Conservation (phyloP, 225 moss, liverwort and hornwort genomes). For the Lunularia cruciata region DNA sequence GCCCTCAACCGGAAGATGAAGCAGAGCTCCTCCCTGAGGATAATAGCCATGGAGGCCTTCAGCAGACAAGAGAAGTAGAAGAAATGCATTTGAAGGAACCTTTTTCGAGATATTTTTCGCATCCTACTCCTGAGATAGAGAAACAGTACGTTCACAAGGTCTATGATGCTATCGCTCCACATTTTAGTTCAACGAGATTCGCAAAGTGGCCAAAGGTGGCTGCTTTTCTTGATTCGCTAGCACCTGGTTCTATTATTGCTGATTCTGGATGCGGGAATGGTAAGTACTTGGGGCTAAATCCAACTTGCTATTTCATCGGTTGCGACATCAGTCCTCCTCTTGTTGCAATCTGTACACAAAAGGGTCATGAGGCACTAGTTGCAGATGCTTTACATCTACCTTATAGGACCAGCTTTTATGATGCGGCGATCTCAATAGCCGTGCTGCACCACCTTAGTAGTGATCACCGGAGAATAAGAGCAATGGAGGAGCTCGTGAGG, state of each 20-base stretch:
- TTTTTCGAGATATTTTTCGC: neutral
- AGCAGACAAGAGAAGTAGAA: neutral
- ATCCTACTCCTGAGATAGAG: constrained; percentile 79
- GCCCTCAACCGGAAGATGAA: neutral
- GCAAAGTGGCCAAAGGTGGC: constrained; percentile 98
- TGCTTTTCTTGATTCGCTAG: constrained; percentile 64
- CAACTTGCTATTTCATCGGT: constrained; percentile 72
- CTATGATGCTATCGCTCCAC: constrained; percentile 94
- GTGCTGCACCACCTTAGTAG: constrained; percentile 95
- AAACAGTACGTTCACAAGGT: constrained; percentile 91
- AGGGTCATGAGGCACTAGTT: constrained; percentile 87
- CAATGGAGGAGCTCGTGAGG: constrained; percentile 84
- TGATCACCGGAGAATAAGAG: constrained; percentile 71
- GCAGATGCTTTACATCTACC: constrained; percentile 87
- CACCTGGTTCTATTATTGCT: constrained; percentile 73
- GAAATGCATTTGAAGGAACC: neutral
- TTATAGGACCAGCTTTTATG: constrained; percentile 70
- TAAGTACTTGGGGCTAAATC: constrained; percentile 86
- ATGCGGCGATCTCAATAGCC: constrained; percentile 93
- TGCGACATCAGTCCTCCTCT: constrained; percentile 93
- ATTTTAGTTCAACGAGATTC: constrained; percentile 96
- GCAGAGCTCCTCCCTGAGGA: neutral
- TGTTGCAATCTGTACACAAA: constrained; percentile 70
- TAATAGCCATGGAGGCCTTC: neutral
- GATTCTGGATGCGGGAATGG: constrained; percentile 99